Conservation (phyloP, 257 asterid genomes). For the Lantana camara region DNA sequence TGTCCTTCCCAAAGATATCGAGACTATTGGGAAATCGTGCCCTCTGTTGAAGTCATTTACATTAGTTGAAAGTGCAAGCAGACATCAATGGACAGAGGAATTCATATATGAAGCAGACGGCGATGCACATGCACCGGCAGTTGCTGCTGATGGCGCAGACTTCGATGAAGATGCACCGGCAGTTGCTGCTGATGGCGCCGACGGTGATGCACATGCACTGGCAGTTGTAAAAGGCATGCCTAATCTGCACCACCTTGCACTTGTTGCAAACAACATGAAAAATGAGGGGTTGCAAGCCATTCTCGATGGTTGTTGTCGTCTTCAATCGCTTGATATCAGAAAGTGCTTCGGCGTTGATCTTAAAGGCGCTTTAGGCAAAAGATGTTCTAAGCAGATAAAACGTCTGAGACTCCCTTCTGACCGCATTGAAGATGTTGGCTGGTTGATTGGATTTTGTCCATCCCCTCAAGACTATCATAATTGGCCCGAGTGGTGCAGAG, state of each 20-base stretch:
- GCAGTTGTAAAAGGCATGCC: conserved; percentile 52
- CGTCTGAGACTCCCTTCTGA: conserved; percentile 37
- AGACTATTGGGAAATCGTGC: conserved; percentile 42
- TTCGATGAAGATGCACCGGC: too few relatives aligned
- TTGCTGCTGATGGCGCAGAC: too few relatives aligned
- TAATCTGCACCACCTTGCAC: conserved; percentile 40
- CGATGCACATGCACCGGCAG: too few relatives aligned
- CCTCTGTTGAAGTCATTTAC: conserved; percentile 19
- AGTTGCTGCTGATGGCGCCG: too few relatives aligned
- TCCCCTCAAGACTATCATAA: too few relatives aligned
- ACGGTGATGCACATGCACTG: conserved; percentile 32
- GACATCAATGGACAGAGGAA: too few relatives aligned
- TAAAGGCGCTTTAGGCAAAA: conserved; percentile 38
- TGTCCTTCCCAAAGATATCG: conserved; percentile 8
- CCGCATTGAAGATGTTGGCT: conserved; percentile 31
- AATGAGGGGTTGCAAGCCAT: conserved; percentile 40
- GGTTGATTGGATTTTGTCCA: too few relatives aligned
- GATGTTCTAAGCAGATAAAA: conserved; percentile 39
- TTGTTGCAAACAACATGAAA: conserved; percentile 34
- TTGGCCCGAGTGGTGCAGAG: too few relatives aligned
- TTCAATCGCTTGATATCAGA: conserved; percentile 56
- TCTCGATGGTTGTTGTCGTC: conserved; percentile 49
- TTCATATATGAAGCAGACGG: too few relatives aligned
- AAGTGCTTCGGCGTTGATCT: conserved; percentile 37
- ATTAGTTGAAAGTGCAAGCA: background rate